Evolutionary conservation across 2,329 filamentous ascomycete genomes (phyloP), one percentile per base, ranked within the genome.

Genomic region (Pseudonectria foliicola): DNA sequence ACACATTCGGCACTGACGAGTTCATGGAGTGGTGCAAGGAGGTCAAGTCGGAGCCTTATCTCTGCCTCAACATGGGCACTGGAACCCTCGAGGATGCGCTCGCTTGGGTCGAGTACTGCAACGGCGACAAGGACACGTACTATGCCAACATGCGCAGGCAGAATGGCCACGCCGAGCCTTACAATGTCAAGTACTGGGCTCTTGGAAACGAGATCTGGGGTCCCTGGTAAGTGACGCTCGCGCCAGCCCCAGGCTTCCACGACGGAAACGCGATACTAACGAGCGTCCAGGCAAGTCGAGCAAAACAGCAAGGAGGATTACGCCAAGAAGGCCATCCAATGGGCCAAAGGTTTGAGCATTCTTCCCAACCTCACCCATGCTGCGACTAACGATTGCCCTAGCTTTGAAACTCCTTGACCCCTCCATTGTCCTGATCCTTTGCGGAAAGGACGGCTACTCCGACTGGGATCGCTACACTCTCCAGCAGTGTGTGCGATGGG

Each of bases 101-200:
- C 25, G 82, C 71, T 8, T 90, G 85, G 85, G 67, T 90, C 14
- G 85, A 90, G 54, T 92, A 90, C 64, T 90, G 85, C 67, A 90
- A 90, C 61, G 78, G 77, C 4, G 74, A 70, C 10, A 68, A 71
- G 38, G 73, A 89, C 59, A 88, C 82, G 3, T 72, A 89, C 64
- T 90, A 85, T 54, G 85, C 85, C 37, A 88, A 89, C 53, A 66
- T 88, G 28, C 75, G 85, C 27, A 71, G 85, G 13, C 70, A 80
- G 48, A 80, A 90, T 60, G 85, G 85, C 6, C 78, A 75, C 31
- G 68, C 79, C 36, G 73, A 85, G 60, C 85, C 85, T 4, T 89
- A 89, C 60, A 77, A 79, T 40, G 54, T 88, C 46, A 85, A 84
- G 60, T 89, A 88, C 67, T 90, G 85, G 85, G 83, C 82, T 3